A percentile compares a stretch with the other conserved stretches of the same genome.
Conservation (phyloP, 306 rosid genomes). For the Macrotyloma uniflorum region DNA sequence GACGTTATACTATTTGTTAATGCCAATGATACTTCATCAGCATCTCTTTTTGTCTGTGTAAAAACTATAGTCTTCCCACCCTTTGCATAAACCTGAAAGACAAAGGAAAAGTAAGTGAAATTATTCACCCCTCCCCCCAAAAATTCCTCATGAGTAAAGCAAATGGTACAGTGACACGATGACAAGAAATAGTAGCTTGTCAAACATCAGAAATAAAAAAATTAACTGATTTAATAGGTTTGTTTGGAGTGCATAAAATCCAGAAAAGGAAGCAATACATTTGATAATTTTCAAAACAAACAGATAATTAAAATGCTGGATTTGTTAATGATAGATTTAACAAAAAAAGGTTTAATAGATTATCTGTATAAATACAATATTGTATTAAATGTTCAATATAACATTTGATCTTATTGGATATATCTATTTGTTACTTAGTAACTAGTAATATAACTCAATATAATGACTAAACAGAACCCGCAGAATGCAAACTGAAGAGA, state of each 20-base stretch:
- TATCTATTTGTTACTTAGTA: neutral
- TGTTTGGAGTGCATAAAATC: neutral
- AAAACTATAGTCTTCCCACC: slow-evolving; percentile 99
- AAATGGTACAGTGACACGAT: too few relatives aligned
- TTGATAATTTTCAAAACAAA: slow-evolving; percentile 21
- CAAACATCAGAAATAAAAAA: slow-evolving; percentile 7
- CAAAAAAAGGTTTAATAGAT: neutral
- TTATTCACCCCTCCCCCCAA: neutral
- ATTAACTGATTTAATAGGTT: slow-evolving; percentile 11
- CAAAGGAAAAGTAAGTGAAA: slow-evolving; percentile 35
- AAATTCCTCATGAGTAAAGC: neutral
- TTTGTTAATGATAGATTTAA: neutral
- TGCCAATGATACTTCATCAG: slow-evolving; percentile 96
- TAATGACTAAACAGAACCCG: slow-evolving; percentile 19
- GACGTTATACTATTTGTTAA: slow-evolving; percentile 82
- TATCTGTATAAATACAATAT: slow-evolving; percentile 1
- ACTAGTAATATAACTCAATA: neutral
- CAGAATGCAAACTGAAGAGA: neutral
- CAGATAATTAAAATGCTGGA: neutral
- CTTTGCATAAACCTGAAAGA: slow-evolving; percentile 88
- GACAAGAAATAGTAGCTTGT: slow-evolving; percentile 19
- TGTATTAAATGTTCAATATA: neutral
- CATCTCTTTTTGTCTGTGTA: slow-evolving; percentile 95
- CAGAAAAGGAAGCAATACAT: slow-evolving; percentile 5
- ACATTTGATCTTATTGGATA: slow-evolving; percentile 11